Conservation (phyloP, 2,329 filamentous ascomycete genomes). For the Pseudogymnoascus sp. region DNA sequence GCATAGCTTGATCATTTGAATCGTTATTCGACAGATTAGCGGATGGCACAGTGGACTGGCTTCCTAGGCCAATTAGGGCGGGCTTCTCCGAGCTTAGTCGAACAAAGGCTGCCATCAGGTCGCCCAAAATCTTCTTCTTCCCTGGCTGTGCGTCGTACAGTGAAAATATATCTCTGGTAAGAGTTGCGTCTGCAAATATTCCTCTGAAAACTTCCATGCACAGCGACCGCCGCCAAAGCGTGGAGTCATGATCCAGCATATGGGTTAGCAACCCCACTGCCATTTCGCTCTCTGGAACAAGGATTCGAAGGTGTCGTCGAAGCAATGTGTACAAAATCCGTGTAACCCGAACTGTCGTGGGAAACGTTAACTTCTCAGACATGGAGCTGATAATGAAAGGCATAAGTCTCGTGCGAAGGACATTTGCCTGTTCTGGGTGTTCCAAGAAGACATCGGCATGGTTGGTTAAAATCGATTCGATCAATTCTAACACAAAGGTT, state of each 20-base stretch:
- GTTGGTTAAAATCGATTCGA: constrained; percentile 83
- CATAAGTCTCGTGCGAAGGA: constrained; percentile 72
- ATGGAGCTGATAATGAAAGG: constrained; percentile 74
- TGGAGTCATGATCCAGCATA: constrained; percentile 76
- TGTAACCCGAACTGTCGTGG: constrained; percentile 73
- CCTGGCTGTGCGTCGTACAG: constrained; percentile 69
- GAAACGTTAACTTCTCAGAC: constrained; percentile 71
- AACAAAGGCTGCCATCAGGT: constrained; percentile 84
- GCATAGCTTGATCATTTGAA: constrained; percentile 70
- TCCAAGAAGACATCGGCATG: constrained; percentile 72
- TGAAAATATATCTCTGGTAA: constrained; percentile 73
- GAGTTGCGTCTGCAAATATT: constrained; percentile 72
- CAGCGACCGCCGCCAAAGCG: constrained; percentile 78
- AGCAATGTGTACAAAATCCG: constrained; percentile 79
- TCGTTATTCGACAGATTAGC: constrained; percentile 49
- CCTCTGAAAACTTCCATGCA: constrained; percentile 88
- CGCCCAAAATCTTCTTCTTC: constrained; percentile 70
- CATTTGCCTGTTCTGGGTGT: constrained; percentile 74
- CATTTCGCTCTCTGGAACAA: constrained; percentile 75
- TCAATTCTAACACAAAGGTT: constrained; percentile 81
- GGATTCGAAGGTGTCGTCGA: constrained; percentile 66
- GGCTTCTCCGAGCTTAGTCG: constrained; percentile 88
- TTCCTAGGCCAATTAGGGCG: constrained; percentile 76
- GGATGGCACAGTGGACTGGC: constrained; percentile 77
- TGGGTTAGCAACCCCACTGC: constrained; percentile 76